Evolutionary conservation across 1,284 basidiomycete species (phyloP), one percentile per base, ranked within the genome.

Genomic region (Limonomyces culmigenus): DNA sequence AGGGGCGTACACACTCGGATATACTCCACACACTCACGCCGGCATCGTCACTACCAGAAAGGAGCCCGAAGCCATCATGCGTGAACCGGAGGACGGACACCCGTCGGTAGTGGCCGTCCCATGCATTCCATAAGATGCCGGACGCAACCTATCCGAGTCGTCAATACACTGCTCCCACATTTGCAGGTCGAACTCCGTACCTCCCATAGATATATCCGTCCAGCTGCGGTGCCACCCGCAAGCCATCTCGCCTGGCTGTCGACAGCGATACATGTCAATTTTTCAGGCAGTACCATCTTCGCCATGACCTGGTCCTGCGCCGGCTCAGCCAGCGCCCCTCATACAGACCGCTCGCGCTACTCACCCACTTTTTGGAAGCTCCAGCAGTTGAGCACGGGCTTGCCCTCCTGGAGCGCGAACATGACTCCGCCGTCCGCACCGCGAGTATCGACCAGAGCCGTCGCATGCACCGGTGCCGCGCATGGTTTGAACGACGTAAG

Each of bases 121-220:
- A 91, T 0, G 83, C 75, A 41, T 83, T 74, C 55, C 83, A 81
- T 32, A 98, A 63, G 30, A 87, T 76, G 5, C 93, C 93, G 3
- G 89, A 93, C 25, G n/a, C 51, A 43, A 42, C 47, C 42, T 36
- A 43, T 43, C 44, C 21, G 32, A 33, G 14, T 4, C 8, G n/a
- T 15, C 19, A 14, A 21, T 15, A 12, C 32, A 42, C 46, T 43
- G 49, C 35, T 41, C 34, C 38, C 33, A n/a, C 19, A 15, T 29
- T 20, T 30, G 37, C 17, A 27, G 19, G 13, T 33, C 23, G 21
- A 37, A 32, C 14, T 34, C 62, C 74, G 47, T 45, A 76, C 88
- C 80, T 95, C 89, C 93, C 93, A 98, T 1, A 98, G 57, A 50
- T 91, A 92, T 47, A 97, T 71, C 36, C 89, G 74, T 19, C 93